Percentiles rank a stretch among this genome's conserved stretches.
These are phyloP conservation scores for Aureobasidium sp. DNA, from an alignment of 2,329 filamentous ascomycete species.

Conservation along the genomic window DNA sequence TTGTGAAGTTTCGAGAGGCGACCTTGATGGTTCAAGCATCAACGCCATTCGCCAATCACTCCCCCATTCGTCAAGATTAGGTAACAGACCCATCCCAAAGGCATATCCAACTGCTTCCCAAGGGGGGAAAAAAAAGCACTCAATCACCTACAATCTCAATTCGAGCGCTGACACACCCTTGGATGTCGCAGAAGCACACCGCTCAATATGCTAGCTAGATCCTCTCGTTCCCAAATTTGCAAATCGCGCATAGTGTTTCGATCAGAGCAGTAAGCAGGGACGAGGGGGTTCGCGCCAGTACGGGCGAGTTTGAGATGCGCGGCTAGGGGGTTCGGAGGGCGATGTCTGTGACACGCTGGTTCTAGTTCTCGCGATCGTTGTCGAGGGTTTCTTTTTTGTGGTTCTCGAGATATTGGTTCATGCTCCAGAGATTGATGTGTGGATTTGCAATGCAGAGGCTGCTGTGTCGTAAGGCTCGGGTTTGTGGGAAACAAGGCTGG, in stretches of 20 bases:
- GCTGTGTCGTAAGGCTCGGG: no score
- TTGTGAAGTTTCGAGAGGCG: neutral
- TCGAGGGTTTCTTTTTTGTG: no score
- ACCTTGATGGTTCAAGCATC: neutral
- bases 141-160: neutral
- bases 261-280: no score
- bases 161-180: neutral
- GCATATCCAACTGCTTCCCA: neutral
- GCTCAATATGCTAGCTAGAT: no score
- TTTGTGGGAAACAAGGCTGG: no score
- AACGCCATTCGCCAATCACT: neutral
- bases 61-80: neutral
- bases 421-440: no score
- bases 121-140: neutral
- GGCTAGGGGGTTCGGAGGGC: neutral
- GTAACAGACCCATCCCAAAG: neutral
- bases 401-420: no score
- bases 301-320: neutral
- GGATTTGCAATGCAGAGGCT: no score
- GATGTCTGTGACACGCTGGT: neutral
- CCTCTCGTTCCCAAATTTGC: neutral
- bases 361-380: neutral
- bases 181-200: neutral
- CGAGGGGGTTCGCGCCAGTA: neutral
- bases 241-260: no score